Conservation (phyloP, 345 rosid genomes). For the Citrus hindsii region DNA sequence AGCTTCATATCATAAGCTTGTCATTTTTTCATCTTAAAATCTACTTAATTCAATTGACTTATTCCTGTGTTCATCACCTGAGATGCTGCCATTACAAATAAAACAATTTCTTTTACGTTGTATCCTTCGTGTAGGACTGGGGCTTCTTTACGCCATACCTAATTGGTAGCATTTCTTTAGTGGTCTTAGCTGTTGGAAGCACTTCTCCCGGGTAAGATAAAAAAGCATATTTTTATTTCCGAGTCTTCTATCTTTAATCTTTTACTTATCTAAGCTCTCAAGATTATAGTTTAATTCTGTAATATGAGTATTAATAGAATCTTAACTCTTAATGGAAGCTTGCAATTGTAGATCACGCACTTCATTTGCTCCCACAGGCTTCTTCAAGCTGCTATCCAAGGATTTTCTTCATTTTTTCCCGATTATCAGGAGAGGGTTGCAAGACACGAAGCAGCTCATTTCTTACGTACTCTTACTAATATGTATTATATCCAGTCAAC, state of each 20-base stretch:
- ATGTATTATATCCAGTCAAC: not conserved
- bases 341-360: slow-evolving; percentile 1
- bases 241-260: not conserved
- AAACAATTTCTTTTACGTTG: not conserved
- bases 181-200: slow-evolving; percentile 87
- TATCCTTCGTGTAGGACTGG: slow-evolving; percentile 64
- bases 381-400: slow-evolving; percentile 79
- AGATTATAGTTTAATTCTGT: not conserved
- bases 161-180: slow-evolving; percentile 81
- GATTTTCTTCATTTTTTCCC: slow-evolving; percentile 77
- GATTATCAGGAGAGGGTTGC: slow-evolving; percentile 88
- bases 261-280: not conserved
- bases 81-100: not conserved
- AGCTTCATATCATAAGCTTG: not conserved
- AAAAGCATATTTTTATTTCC: not conserved
- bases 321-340: not conserved
- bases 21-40: not conserved
- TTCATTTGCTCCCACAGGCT: slow-evolving; percentile 41
- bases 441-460: slow-evolving; percentile 90
- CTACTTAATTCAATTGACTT: not conserved
- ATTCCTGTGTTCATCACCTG: not conserved
- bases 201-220: slow-evolving; percentile 74
- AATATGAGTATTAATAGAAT: not conserved
- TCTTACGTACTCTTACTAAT: slow-evolving; percentile 49
- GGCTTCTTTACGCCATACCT: slow-evolving; percentile 95